Conservation (phyloP, 1,139 yeast species). For the Hanseniaspora sp. region DNA sequence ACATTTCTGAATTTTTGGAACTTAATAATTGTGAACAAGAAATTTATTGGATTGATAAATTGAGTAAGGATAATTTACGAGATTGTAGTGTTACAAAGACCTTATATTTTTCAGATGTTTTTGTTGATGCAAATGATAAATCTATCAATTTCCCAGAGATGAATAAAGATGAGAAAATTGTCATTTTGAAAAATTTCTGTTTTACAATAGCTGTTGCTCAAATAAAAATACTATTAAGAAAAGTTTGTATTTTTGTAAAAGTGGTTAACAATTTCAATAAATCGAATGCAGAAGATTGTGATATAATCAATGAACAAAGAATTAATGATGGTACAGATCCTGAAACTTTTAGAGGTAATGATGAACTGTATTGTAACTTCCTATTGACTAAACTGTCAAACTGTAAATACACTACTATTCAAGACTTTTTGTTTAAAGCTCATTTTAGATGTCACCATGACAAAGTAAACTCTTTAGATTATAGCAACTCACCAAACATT, state of each 20-base stretch:
- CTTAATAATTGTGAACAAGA: neutral
- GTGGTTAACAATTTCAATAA: conserved; percentile 12
- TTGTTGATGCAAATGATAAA: neutral
- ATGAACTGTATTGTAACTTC: conserved; percentile 8
- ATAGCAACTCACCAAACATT: no score
- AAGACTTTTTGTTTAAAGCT: conserved; percentile 2
- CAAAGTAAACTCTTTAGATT: neutral
- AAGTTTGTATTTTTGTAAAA: conserved; percentile 20
- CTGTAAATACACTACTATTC: neutral
- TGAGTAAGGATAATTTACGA: neutral
- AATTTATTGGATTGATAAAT: neutral
- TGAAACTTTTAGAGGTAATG: neutral
- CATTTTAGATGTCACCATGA: conserved; percentile 8
- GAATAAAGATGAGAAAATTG: conserved; percentile 16
- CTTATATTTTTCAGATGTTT: neutral
- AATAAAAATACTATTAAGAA: conserved; percentile 22
- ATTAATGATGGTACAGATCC: conserved; percentile 9
- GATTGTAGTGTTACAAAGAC: neutral
- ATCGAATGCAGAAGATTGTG: conserved; percentile 2
- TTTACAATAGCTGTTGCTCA: conserved; percentile 14
- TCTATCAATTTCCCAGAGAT: neutral
- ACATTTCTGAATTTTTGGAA: neutral
- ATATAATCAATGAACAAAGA: conserved; percentile 5
- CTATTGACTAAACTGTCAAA: conserved; percentile 8
- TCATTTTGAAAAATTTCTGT: conserved; percentile 13